Evolutionary conservation across 1,284 basidiomycete genomes (phyloP), one percentile per base, ranked within the genome.

Genomic region (Cystobasidium slooffiae): DNA sequence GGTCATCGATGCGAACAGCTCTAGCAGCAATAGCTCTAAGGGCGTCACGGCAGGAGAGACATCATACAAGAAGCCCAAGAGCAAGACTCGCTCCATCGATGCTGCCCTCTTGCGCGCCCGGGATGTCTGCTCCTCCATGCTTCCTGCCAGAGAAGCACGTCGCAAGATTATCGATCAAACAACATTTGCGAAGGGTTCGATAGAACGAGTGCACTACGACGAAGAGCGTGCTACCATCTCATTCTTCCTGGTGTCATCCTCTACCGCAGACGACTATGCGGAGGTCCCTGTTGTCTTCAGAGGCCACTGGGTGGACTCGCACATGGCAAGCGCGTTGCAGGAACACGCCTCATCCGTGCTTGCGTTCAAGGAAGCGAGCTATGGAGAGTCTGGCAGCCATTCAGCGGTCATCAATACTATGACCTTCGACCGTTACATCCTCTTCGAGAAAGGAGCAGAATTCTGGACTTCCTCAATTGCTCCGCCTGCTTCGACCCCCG

Each of bases 91-190:
- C 37, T 59, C 56, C 16, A n/a, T 59, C n/a, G 56, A 59, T 6
- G 56, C 56, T 24, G 56, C 56, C 10, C 39, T 59, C 7, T 18
- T 39, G 39, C 56, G 56, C n/a, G 56, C 61, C 5, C 5, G 18
- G 47, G 61, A 63, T 47, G 61, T 63, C 37, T 24, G 44, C 46
- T 47, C 61, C 3, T 22, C 61, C 7, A 63, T 63, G 61, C 43
- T 63, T 14, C 44, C 61, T 10, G 8, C 61, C 6, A 44, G 22
- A 49, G 44, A 49, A 6, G 14, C 44, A 24, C 46, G 44, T 24
- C n/a, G 24, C n/a, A 63, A 63, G 47, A 63, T 43, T 46, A 20
- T 63, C 44, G 61, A 63, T 41, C 61, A 63, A 20, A 47, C 37
- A 41, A 63, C 47, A 4, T 63, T 63, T 43, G 61, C 44, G 43